Evolutionary conservation across 1,284 basidiomycete species (phyloP), one percentile per base, ranked within the genome.

Genomic region (Puccinia polysora): DNA sequence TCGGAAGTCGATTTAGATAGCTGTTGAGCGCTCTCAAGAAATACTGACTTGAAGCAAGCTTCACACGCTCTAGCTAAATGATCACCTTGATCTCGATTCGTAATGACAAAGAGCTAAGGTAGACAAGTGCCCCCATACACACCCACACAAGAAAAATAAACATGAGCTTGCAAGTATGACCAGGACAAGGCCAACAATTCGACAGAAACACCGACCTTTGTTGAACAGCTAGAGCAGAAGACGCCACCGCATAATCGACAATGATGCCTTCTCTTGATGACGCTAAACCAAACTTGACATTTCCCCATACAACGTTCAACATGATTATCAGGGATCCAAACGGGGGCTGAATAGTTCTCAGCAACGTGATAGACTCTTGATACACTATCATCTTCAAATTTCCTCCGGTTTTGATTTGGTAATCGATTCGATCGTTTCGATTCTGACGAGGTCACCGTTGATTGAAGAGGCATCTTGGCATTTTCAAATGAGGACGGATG

Each of bases 271-370:
- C 93, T 81, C 74, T 90, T 83, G 79, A 89, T 85, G 83, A 91
- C 87, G 4, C 88, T 88, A 80, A 96, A 96, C 25, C 83, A 76
- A 64, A 85, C 82, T 12, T 85, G 85, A 78, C 92, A 96, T 18
- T 40, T 43, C 14, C 88, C 83, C 89, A 90, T 90, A 79, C 92
- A 96, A 52, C 84, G 84, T 74, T 86, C 84, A 7, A 89, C 87
- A 77, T 85, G 88, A 72, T 85, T 86, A 78, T 96, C 91, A 0
- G 92, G 91, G 18, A 94, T 87, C 92, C 92, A 96, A 10, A 95
- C 86, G 0, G 93, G 89, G 2, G 92, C 91, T 1, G 90, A 86
- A 82, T 92, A 95, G 80, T 90, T 88, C 58, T 94, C 90, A 43
- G 94, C 86, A 74, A 80, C 73, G n/a, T 74, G 74, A 23, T 73